A percentile compares a stretch with the other conserved stretches of the same genome.
These are phyloP conservation scores for Fusarium oxysporum DNA, from an alignment of 2,329 filamentous ascomycete species.

Conservation along the genomic window DNA sequence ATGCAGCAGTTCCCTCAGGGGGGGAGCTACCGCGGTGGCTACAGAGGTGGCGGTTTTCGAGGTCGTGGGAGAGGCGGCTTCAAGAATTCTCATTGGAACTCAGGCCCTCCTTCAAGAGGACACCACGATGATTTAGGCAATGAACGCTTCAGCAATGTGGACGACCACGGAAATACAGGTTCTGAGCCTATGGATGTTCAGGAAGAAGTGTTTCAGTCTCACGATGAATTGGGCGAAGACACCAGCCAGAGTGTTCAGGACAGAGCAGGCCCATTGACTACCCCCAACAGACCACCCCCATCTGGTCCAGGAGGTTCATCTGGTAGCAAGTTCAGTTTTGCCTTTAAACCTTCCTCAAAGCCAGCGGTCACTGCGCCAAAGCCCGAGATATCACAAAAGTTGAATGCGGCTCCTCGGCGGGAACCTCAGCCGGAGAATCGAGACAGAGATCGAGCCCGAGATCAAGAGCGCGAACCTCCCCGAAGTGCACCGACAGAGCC, in stretches of 20 bases:
- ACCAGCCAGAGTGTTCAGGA: conserved; percentile 55
- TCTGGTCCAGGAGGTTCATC: conserved; percentile 63
- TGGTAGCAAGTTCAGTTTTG: conserved; percentile 89
- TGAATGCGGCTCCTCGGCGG: conserved; percentile 72
- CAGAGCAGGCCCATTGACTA: conserved; percentile 63
- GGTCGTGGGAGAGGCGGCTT: conserved; percentile 72
- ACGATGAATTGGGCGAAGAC: conserved; percentile 18
- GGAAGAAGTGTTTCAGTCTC: conserved; percentile 37
- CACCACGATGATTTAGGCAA: conserved; percentile 39
- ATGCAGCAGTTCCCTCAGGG: conserved; percentile 64
- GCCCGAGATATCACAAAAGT: conserved; percentile 74
- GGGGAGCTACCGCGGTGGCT: conserved; percentile 58
- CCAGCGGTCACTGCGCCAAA: conserved; percentile 68
- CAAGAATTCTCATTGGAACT: conserved; percentile 75
- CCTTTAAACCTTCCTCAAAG: conserved; percentile 82
- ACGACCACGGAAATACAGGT: conserved; percentile 28
- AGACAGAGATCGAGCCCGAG: conserved; percentile 53
- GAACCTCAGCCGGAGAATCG: conserved; percentile 44
- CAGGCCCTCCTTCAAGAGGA: conserved; percentile 38
- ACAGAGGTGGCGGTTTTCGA: conserved; percentile 69
- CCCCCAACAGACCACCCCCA: conserved; percentile 65
- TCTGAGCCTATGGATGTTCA: conserved; percentile 33
- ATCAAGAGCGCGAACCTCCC: conserved; percentile 56
- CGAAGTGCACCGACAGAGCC: conserved; percentile 65
- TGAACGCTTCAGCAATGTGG: conserved; percentile 33